Evolutionary conservation across 257 asterid genomes (phyloP), one percentile per base, ranked within the genome.

Genomic region (Prunella vulgaris): DNA sequence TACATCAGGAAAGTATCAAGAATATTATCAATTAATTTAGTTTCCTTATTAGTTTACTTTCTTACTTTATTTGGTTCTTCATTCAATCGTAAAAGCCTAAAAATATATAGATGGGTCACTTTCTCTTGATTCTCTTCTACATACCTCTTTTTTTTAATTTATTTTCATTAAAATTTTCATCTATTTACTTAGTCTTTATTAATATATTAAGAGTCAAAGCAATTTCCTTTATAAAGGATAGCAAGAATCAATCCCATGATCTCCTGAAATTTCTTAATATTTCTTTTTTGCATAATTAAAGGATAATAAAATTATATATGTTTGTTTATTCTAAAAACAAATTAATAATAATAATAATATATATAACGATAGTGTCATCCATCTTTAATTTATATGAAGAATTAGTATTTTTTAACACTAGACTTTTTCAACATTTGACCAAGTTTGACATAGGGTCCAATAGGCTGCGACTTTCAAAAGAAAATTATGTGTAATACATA

Each of bases 161-260:
- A 38, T 69, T 54, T 17, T 20, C 21, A 68, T 46, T 46, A 40
- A 68, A 56, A 22, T 68, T 14, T n/a, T 40, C 38, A 13, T 8
- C 30, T 46, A 20, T 4, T 20, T n/a, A n/a, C n/a, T 18, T 10
- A 18, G 28, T 52, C 27, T 17, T 17, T 7, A 52, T 3, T 52
- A 52, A 18, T 22, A 52, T 52, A 4, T 52, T 52, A 2, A 46
- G n/a, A 46, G 53, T 46, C 53, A n/a, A 46, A n/a, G 10, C 53
- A 46, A 46, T 46, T 46, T 46, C 53, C 21, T n/a, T 46, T 46
- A n/a, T n/a, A 46, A 85, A 90, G 13, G 51, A 42, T 42, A 13
- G 0, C 49, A 12, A 13, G 51, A 42, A 42, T 42, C 51, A 42
- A 42, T 42, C 51, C 51, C 17, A 42, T 42, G 17, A 3, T 2